Evolutionary conservation across 2,329 filamentous ascomycete genomes (phyloP).

Genomic region (Penicillium sclerotiorum): DNA sequence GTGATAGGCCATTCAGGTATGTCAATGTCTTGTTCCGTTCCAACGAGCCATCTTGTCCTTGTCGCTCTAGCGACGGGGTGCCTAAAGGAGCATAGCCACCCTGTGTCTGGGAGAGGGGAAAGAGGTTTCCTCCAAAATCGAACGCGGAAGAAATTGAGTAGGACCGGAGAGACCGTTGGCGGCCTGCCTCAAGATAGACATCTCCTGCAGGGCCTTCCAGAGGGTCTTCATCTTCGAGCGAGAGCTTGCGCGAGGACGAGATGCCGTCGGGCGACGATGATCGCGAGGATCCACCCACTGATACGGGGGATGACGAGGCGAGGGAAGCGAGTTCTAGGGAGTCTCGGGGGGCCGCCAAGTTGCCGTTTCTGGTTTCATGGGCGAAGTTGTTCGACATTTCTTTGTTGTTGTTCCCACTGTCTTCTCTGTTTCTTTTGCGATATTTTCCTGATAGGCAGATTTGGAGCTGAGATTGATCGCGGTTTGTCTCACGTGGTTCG

Average conservation of each 20-base stretch:
- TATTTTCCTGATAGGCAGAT: background rate
- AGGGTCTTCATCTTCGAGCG: constrained; percentile 83
- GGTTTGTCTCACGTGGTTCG: background rate
- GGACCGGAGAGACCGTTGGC: constrained; percentile 62
- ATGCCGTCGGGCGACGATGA: constrained; percentile 79
- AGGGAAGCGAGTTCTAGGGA: constrained; percentile 95
- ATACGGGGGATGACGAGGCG: constrained; percentile 75
- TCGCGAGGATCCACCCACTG: constrained; percentile 66
- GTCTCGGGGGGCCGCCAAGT: constrained; percentile 65
- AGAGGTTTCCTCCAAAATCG: constrained; percentile 91
- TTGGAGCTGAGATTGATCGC: background rate
- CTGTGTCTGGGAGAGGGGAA: constrained; percentile 83
- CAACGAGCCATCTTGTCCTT: constrained; percentile 69
- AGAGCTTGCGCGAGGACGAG: constrained; percentile 88
- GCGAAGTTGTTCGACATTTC: constrained; percentile 37
- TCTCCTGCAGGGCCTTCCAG: constrained; percentile 57
- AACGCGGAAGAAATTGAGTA: constrained; percentile 93
- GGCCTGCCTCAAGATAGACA: constrained; percentile 52
- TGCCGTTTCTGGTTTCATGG: constrained; percentile 32
- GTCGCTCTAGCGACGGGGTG: constrained; percentile 64
- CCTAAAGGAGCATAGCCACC: constrained; percentile 85
- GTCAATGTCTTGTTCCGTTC: constrained; percentile 97
- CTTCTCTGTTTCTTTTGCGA: background rate
- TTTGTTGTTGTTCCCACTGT: constrained; percentile 5
- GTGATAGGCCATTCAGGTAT: constrained; percentile 86